These are phyloP conservation scores for Candida coquimbonensis DNA, from an alignment of 805 yeast genomes.

Conservation along the genomic window DNA sequence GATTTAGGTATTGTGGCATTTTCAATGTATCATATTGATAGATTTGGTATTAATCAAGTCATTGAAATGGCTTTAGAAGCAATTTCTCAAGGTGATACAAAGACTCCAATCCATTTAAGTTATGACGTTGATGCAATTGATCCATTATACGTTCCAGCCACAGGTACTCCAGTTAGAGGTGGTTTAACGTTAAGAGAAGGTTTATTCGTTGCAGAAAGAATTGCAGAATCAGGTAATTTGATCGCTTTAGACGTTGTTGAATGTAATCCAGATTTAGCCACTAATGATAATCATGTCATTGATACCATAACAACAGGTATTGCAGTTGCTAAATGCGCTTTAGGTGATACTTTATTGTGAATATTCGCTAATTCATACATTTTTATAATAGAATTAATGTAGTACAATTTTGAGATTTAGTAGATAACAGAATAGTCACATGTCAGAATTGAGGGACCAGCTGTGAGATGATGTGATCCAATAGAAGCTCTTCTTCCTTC, in stretches of 20 bases:
- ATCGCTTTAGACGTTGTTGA: constrained; percentile 90
- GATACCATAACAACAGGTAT: constrained; percentile 89
- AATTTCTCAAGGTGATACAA: constrained; percentile 50
- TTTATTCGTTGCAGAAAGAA: constrained; percentile 82
- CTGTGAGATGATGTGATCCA: too few species aligned
- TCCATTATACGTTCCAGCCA: constrained; percentile 90
- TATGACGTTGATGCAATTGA: constrained; percentile 97
- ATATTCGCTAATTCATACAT: not conserved
- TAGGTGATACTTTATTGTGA: constrained; percentile 76
- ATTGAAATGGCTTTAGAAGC: constrained; percentile 83
- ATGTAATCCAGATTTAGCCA: constrained; percentile 84
- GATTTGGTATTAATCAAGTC: constrained; percentile 85
- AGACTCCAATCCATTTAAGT: constrained; percentile 75
- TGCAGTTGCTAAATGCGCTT: constrained; percentile 86
- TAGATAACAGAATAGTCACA: too few species aligned
- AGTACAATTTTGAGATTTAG: not conserved
- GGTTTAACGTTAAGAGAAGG: constrained; percentile 95
- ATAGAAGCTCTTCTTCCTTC: too few species aligned
- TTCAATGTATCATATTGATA: constrained; percentile 94
- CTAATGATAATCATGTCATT: constrained; percentile 62
- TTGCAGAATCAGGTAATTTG: constrained; percentile 84
- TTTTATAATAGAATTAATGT: not conserved
- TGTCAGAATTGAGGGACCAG: too few species aligned
- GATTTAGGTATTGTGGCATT: constrained; percentile 74
- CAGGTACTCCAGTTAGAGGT: constrained; percentile 97